Base-by-base conservation (phyloP, 148 eudicot genomes). In the Gaultheria prostrata region DNA sequence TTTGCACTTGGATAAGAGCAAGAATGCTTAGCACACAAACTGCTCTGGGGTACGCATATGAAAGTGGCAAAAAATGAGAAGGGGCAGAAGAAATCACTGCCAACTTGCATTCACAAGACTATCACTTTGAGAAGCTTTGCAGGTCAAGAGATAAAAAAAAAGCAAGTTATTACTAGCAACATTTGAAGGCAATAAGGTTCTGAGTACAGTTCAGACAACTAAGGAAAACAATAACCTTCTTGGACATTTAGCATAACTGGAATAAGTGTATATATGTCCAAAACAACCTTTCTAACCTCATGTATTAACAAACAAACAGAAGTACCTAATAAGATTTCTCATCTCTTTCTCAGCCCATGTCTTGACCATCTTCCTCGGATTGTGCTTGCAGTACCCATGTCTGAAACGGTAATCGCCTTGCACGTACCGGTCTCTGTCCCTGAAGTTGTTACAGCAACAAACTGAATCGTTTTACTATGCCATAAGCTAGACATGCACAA, bases 331-430 rank as follows among this genome's bases (percentile, higher is more conserved):
- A 51, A 97, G 98, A 87, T 97, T 97, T 87, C 99, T 91, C 95
- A 94, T 92, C 91, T 97, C 99, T 85, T 97, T 97, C 89, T 97
- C 99, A 79, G 99, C 99, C 99, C 99, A 97, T 50, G 98, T 97
- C 88, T 93, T 94, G n/a, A 97, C 99, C 99, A 97, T 97, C 86
- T 97, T 97, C 50, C 99, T 89, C 33, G 99, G 99, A 86, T 97
- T 97, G 92, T 94, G 97, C 93, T 84, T 93, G 89, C 98, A 94
- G 80, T 97, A 97, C 72, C 98, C 99, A 87, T 90, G 43, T 92
- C 99, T 90, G 88, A 94, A 96, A 79, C 98, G 94, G 85, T 94
- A 96, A 84, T 96, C 98, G 79, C 99, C 99, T 87, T 96, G 95
- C 76, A 96, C 99, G 65, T 94, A 96, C 13, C 98, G 90, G 82